Percentiles rank a stretch among this genome's conserved stretches.
Evolutionary conservation across 2,329 filamentous ascomycete genomes (phyloP).

Genomic region (Corynespora cassiicola): DNA sequence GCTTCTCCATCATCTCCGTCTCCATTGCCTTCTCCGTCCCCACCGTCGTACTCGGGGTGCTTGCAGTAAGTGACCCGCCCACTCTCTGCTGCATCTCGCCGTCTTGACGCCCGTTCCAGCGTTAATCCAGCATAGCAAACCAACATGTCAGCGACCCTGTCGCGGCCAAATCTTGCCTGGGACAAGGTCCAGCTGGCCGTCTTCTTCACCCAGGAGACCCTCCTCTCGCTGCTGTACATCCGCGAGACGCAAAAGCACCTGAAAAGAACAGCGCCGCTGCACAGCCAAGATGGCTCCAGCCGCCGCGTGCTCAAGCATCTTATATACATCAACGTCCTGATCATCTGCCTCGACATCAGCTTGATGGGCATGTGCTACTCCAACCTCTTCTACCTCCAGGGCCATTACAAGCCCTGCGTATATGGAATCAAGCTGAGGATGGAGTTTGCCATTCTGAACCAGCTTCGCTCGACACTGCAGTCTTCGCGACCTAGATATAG

Average conservation of each 20-base stretch:
- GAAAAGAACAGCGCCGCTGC: conserved; percentile 21
- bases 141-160: too few relatives aligned
- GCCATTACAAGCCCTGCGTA: conserved; percentile 46
- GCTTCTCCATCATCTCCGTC: conserved; percentile 63
- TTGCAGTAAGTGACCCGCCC: conserved; percentile 46
- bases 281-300: conserved; percentile 10
- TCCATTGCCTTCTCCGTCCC: conserved; percentile 60
- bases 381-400: conserved; percentile 46
- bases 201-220: conserved; percentile 48
- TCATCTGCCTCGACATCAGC: conserved; percentile 48
- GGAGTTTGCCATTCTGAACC: conserved; percentile 60
- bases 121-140: too few relatives aligned
- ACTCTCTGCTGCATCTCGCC: too few relatives aligned
- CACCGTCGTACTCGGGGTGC: conserved; percentile 60
- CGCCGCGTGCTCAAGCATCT: conserved; percentile 38
- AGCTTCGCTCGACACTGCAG: conserved; percentile 38
- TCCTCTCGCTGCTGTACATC: conserved; percentile 54
- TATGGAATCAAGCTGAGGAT: conserved; percentile 57
- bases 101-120: too few relatives aligned
- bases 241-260: conserved; percentile 57
- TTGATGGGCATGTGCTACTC: conserved; percentile 48
- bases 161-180: conserved; percentile 45
- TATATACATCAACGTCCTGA: conserved; percentile 46
- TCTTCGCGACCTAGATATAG: not conserved
- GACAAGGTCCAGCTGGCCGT: conserved; percentile 49